Percentiles rank a stretch among this genome's conserved stretches.
These are phyloP conservation scores for Dactylellina haptotyla DNA, from an alignment of 2,329 filamentous ascomycete species.

Conservation along the genomic window DNA sequence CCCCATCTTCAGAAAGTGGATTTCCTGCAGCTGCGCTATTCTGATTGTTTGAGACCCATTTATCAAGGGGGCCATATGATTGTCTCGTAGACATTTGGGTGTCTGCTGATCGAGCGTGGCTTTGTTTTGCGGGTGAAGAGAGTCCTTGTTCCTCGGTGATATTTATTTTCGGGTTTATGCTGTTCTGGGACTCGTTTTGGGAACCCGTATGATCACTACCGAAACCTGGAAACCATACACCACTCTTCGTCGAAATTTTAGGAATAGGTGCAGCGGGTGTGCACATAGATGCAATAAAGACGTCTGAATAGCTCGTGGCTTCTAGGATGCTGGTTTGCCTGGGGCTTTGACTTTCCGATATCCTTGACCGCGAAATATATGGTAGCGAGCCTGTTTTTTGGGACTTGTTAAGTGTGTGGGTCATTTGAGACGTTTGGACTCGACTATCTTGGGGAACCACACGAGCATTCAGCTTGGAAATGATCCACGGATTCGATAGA, in stretches of 20 bases:
- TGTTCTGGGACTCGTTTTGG: neutral
- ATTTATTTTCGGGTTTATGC: neutral
- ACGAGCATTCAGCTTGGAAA: conserved; percentile 46
- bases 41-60: conserved; percentile 19
- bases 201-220: conserved; percentile 16
- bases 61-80: conserved; percentile 22
- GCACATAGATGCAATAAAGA: neutral
- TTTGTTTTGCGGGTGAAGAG: conserved; percentile 3
- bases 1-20: neutral
- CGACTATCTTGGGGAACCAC: neutral
- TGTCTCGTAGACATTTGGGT: conserved; percentile 4
- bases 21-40: neutral
- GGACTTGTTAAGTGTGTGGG: neutral
- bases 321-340: neutral
- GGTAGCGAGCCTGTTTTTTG: neutral
- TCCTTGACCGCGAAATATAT: neutral
- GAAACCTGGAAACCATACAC: conserved; percentile 30
- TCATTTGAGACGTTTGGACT: neutral
- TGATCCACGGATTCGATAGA: conserved; percentile 49
- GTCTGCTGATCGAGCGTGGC: neutral
- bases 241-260: conserved; percentile 11
- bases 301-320: neutral
- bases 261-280: conserved; percentile 22
- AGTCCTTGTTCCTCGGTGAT: neutral
- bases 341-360: neutral